These are phyloP conservation scores for Arthrobotrys sinensis DNA, from an alignment of 2,329 filamentous ascomycete genomes.

Conservation along the genomic window DNA sequence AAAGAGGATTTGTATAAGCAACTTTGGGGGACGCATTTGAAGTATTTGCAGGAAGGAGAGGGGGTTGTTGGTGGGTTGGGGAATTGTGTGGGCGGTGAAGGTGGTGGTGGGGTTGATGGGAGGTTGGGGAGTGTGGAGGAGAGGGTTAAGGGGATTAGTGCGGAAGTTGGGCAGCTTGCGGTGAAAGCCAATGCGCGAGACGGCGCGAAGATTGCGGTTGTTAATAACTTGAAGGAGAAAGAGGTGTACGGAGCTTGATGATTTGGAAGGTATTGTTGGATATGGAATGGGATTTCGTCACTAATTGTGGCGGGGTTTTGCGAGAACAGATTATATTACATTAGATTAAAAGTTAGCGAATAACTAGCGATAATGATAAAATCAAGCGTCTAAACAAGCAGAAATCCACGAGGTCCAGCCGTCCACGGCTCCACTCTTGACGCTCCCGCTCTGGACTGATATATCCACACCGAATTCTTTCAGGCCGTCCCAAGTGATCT, in stretches of 20 bases:
- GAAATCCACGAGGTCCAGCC: constrained; percentile 56
- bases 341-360: constrained; percentile 38
- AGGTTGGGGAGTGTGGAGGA: constrained; percentile 36
- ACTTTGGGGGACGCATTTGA: constrained; percentile 52
- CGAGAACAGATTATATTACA: constrained; percentile 14
- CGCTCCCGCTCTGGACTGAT: constrained; percentile 51
- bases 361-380: constrained; percentile 7
- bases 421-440: constrained; percentile 37
- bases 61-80: constrained; percentile 38
- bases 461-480: constrained; percentile 52
- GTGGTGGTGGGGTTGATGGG: constrained; percentile 9
- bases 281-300: background rate
- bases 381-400: constrained; percentile 40
- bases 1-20: constrained; percentile 56
- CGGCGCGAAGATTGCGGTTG: constrained; percentile 31
- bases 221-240: constrained; percentile 46
- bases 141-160: constrained; percentile 52
- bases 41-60: constrained; percentile 49
- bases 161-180: constrained; percentile 52
- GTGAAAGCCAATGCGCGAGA: constrained; percentile 36
- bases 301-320: background rate
- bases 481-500: constrained; percentile 49
- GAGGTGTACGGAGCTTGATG: constrained; percentile 45
- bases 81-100: constrained; percentile 34
- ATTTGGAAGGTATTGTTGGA: background rate